Percentiles rank a stretch among this genome's conserved stretches.
Evolutionary conservation across 805 yeast species (phyloP).

Genomic region (Wickerhamomyces subpelliculosus): DNA sequence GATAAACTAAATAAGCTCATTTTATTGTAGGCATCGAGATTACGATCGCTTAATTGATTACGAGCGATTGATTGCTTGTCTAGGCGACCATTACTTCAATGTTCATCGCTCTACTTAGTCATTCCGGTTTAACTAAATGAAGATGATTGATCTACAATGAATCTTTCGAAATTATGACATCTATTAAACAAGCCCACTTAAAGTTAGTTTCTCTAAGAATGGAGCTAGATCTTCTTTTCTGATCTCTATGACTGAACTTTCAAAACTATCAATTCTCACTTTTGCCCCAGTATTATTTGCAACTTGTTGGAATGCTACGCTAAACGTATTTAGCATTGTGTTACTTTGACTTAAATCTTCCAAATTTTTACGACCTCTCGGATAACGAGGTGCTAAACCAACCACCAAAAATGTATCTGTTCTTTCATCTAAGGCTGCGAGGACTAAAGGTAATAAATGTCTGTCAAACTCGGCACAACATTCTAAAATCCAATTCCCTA

Average conservation of each 20-base stretch:
- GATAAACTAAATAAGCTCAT: too few relatives aligned
- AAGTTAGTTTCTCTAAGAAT: conserved; percentile 75
- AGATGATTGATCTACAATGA: too few relatives aligned
- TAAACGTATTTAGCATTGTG: conserved; percentile 69
- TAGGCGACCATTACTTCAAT: too few relatives aligned
- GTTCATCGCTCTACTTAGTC: too few relatives aligned
- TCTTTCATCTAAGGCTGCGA: conserved; percentile 71
- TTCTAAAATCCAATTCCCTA: conserved; percentile 90
- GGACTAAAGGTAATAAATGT: conserved; percentile 68
- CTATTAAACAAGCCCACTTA: conserved; percentile 52
- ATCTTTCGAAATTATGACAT: background rate
- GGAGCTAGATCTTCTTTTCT: conserved; percentile 82
- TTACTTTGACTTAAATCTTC: conserved; percentile 28
- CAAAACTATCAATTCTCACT: conserved; percentile 89
- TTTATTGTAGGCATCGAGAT: too few relatives aligned
- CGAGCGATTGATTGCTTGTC: too few relatives aligned
- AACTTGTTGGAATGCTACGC: conserved; percentile 85
- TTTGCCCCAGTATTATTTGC: conserved; percentile 81
- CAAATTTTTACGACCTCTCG: conserved; percentile 35
- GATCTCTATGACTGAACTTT: conserved; percentile 87
- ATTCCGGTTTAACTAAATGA: background rate
- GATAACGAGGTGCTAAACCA: conserved; percentile 82
- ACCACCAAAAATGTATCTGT: conserved; percentile 80
- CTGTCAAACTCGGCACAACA: conserved; percentile 74
- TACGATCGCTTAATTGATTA: too few relatives aligned